phyloP scores from a whole-genome alignment of 805 yeast genomes.

The Lipomyces sp. region DNA sequence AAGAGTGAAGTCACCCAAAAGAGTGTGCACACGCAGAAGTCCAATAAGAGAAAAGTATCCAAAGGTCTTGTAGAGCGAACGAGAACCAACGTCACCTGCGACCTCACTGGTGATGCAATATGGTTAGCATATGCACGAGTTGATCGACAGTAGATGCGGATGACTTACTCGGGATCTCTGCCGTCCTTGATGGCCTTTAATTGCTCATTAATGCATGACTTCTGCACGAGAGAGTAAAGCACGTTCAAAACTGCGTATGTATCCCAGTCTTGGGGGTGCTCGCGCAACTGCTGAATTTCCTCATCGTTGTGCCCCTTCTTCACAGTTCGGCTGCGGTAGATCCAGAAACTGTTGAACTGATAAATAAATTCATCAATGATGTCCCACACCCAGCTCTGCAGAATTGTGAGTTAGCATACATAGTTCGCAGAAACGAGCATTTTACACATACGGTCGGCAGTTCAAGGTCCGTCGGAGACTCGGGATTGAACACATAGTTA shows the following conservation, averaged over 20 bases:
- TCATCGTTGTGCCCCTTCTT: constrained; percentile 35
- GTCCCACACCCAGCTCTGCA: constrained; percentile 49
- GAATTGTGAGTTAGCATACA: neutral
- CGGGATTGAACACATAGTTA: constrained; percentile 45
- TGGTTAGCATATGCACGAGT: neutral
- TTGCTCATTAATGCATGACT: constrained; percentile 44
- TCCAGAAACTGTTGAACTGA: constrained; percentile 48
- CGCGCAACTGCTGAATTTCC: constrained; percentile 42
- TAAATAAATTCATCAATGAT: constrained; percentile 52
- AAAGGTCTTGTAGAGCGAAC: constrained; percentile 45
- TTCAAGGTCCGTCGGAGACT: constrained; percentile 47
- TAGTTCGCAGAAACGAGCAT: neutral
- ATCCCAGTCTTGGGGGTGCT: constrained; percentile 46
- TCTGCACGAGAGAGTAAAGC: constrained; percentile 46
- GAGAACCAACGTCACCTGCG: constrained; percentile 47
- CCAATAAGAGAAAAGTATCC: constrained; percentile 52
- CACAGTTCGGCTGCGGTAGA: constrained; percentile 42
- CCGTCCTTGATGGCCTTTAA: constrained; percentile 38
- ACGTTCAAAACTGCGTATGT: constrained; percentile 50
- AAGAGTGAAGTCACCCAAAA: constrained; percentile 49
- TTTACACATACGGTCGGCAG: constrained; percentile 40
- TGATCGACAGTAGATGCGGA: neutral
- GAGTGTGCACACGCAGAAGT: constrained; percentile 48
- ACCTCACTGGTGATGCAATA: constrained; percentile 32
- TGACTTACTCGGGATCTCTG: constrained; percentile 35